These are phyloP conservation scores for Metarhizium guizhouense DNA, from an alignment of 2,329 filamentous ascomycete species.

Conservation along the genomic window DNA sequence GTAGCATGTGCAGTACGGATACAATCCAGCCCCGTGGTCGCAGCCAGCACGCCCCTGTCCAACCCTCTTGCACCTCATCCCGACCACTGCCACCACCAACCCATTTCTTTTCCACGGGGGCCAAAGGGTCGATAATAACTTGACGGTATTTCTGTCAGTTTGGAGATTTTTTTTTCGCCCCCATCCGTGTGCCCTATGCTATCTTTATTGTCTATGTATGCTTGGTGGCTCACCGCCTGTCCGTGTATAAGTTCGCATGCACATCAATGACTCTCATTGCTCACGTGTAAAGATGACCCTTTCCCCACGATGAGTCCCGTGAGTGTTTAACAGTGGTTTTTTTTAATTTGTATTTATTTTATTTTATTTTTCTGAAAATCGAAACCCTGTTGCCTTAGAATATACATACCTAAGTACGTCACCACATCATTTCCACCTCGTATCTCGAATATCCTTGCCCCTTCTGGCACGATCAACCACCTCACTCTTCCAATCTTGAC, in stretches of 20 bases:
- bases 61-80: neutral
- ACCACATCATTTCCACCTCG: neutral
- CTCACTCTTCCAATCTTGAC: neutral
- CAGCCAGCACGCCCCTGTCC: neutral
- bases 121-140: too few relatives aligned
- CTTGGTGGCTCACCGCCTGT: neutral
- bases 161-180: neutral
- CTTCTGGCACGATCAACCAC: neutral
- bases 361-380: too few relatives aligned
- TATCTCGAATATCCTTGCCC: neutral
- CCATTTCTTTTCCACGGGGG: too few relatives aligned
- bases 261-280: neutral
- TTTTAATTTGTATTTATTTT: too few relatives aligned
- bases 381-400: too few relatives aligned
- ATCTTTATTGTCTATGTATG: neutral
- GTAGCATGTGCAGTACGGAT: too few relatives aligned
- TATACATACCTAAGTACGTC: too few relatives aligned
- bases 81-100: neutral
- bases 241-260: neutral
- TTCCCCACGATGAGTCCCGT: neutral
- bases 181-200: neutral
- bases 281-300: neutral
- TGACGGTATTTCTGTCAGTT: neutral
- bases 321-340: neutral
- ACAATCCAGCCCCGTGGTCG: neutral